phyloP scores from a whole-genome alignment of 1,284 basidiomycete species.

The Boletus semigastroideus region DNA sequence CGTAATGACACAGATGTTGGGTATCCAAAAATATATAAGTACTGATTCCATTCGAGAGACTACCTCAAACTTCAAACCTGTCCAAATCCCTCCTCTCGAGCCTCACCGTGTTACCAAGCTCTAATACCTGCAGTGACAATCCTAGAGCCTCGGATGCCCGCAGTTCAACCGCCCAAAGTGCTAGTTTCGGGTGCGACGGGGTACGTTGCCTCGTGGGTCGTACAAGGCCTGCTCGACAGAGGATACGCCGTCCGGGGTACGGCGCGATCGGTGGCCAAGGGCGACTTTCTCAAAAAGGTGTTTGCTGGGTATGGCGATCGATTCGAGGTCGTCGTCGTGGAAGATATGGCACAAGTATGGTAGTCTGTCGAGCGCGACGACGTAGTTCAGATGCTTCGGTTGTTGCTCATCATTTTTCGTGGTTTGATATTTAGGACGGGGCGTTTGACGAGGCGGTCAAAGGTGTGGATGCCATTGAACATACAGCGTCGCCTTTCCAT shows the following conservation, averaged over 20 bases:
- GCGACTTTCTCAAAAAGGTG: conserved; percentile 40
- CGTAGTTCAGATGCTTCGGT: neutral
- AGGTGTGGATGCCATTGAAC: conserved; percentile 57
- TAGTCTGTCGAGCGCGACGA: neutral
- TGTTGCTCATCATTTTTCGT: neutral
- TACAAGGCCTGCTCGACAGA: conserved; percentile 32
- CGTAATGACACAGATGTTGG: no score
- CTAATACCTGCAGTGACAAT: no score
- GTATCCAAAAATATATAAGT: no score
- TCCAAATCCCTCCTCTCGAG: no score
- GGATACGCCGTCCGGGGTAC: conserved; percentile 49
- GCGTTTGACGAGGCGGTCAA: conserved; percentile 68
- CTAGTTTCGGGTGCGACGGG: conserved; percentile 42
- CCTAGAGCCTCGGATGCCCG: conserved; percentile 34
- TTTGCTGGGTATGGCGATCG: conserved; percentile 43
- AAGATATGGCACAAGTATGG: conserved; percentile 44
- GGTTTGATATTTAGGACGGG: conserved; percentile 36
- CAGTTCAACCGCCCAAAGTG: conserved; percentile 38
- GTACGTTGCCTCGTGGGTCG: conserved; percentile 40
- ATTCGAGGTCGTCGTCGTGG: conserved; percentile 46
- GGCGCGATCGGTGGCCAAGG: conserved; percentile 42
- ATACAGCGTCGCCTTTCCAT: conserved; percentile 51
- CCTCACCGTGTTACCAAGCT: no score
- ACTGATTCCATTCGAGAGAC: no score
- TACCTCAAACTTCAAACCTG: no score